Percentiles rank a stretch among this genome's conserved stretches.
phyloP scores from a whole-genome alignment of 768 basidiomycete species.

The Tylopilus rubrobrunneus region DNA sequence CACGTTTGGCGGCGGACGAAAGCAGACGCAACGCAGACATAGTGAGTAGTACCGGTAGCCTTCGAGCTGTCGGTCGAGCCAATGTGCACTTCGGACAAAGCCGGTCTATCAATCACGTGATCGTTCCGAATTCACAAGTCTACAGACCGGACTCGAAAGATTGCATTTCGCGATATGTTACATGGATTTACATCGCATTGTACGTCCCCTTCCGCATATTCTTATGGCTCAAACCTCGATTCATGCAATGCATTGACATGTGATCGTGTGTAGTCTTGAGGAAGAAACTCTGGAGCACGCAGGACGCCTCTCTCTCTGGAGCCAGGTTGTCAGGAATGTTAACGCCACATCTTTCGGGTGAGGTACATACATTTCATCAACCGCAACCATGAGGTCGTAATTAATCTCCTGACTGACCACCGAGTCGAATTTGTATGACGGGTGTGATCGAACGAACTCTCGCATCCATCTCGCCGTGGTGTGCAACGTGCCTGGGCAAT shows the following conservation, averaged over 20 bases:
- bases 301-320: conserved; percentile 66
- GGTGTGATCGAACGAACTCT: conserved; percentile 85
- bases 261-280: conserved; percentile 48
- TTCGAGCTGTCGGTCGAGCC: not conserved
- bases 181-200: no score
- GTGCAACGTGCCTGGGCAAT: conserved; percentile 58
- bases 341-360: not conserved
- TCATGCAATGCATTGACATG: conserved; percentile 24
- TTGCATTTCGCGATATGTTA: no score
- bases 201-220: not conserved
- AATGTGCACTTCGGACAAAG: conserved; percentile 22
- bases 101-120: conserved; percentile 29
- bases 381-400: conserved; percentile 84
- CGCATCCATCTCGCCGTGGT: conserved; percentile 95
- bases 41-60: not conserved
- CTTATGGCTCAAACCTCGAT: conserved; percentile 26
- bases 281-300: conserved; percentile 58
- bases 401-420: conserved; percentile 88
- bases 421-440: conserved; percentile 91
- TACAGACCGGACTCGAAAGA: no score
- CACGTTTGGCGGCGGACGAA: conserved; percentile 58
- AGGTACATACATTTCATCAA: conserved; percentile 84
- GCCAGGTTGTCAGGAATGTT: conserved; percentile 1
- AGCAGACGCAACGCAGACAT: conserved; percentile 63
- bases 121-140: not conserved